A percentile compares a stretch with the other conserved stretches of the same genome.
Conservation (phyloP, 1,284 basidiomycete species). For the Leccinum solheimii region DNA sequence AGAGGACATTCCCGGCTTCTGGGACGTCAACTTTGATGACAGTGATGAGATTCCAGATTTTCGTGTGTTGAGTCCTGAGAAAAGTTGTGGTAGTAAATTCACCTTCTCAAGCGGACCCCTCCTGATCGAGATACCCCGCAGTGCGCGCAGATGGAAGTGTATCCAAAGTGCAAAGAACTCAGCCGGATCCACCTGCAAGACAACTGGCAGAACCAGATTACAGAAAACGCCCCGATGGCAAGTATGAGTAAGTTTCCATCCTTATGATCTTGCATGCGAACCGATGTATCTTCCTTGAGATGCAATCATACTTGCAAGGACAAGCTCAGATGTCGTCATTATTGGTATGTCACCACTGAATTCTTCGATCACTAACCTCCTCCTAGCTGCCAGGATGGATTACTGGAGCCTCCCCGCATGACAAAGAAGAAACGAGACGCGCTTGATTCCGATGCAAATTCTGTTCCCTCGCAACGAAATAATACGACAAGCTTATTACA, state of each 20-base stretch:
- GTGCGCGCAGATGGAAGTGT: constrained; percentile 3
- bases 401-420: constrained; percentile 50
- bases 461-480: constrained; percentile 8
- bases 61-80: constrained; percentile 5
- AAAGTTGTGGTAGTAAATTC: constrained; percentile 13
- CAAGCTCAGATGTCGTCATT: constrained; percentile 69
- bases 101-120: not conserved
- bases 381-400: constrained; percentile 69
- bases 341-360: constrained; percentile 49
- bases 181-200: constrained; percentile 1
- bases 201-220: constrained; percentile 11
- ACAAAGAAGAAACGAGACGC: constrained; percentile 38
- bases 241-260: constrained; percentile 46
- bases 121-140: not conserved
- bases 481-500: not conserved
- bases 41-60: constrained; percentile 15
- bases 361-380: constrained; percentile 5
- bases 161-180: constrained; percentile 1
- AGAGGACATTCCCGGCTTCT: constrained; percentile 65
- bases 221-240: constrained; percentile 47
- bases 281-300: constrained; percentile 37
- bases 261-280: not conserved
- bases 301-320: constrained; percentile 82
- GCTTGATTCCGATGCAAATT: constrained; percentile 20
- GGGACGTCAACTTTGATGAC: constrained; percentile 52